Conservation (phyloP, 1,139 yeast species). For the Hemisphaericaspora subhashii region DNA sequence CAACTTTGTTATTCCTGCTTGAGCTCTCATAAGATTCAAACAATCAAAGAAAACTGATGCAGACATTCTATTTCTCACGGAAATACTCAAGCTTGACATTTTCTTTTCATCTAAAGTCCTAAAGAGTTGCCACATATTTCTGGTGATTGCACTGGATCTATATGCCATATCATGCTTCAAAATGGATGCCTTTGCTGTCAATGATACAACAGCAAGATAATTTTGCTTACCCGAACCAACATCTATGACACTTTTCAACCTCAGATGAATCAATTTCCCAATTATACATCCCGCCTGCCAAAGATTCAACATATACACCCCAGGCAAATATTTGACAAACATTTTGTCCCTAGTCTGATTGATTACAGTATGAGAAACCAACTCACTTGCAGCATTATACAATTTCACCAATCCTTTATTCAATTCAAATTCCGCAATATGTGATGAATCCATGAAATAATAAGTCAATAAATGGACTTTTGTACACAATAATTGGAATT, state of each 20-base stretch:
- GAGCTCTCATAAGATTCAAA: slow-evolving; percentile 76
- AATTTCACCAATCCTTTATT: slow-evolving; percentile 74
- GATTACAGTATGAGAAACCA: slow-evolving; percentile 64
- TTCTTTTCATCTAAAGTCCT: slow-evolving; percentile 53
- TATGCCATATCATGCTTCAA: slow-evolving; percentile 90
- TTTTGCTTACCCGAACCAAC: slow-evolving; percentile 68
- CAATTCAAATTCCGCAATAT: slow-evolving; percentile 59
- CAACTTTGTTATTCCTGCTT: slow-evolving; percentile 79
- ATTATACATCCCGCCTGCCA: slow-evolving; percentile 94
- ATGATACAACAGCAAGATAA: slow-evolving; percentile 66
- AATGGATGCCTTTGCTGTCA: slow-evolving; percentile 78
- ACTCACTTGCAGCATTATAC: slow-evolving; percentile 74
- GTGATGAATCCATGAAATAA: slow-evolving; percentile 68
- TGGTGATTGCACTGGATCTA: slow-evolving; percentile 90
- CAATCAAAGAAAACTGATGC: slow-evolving; percentile 93
- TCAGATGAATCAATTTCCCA: slow-evolving; percentile 75
- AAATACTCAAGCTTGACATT: slow-evolving; percentile 42
- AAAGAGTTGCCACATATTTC: slow-evolving; percentile 89
- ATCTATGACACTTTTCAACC: slow-evolving; percentile 66
- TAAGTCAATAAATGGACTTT: slow-evolving; percentile 79
- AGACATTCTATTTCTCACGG: slow-evolving; percentile 79
- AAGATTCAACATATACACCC: slow-evolving; percentile 72
- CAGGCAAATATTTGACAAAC: slow-evolving; percentile 79
- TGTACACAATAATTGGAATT: slow-evolving; percentile 67
- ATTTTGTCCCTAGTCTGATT: slow-evolving; percentile 60